Conservation (phyloP, 805 yeast genomes). For the Pichia insulana region DNA sequence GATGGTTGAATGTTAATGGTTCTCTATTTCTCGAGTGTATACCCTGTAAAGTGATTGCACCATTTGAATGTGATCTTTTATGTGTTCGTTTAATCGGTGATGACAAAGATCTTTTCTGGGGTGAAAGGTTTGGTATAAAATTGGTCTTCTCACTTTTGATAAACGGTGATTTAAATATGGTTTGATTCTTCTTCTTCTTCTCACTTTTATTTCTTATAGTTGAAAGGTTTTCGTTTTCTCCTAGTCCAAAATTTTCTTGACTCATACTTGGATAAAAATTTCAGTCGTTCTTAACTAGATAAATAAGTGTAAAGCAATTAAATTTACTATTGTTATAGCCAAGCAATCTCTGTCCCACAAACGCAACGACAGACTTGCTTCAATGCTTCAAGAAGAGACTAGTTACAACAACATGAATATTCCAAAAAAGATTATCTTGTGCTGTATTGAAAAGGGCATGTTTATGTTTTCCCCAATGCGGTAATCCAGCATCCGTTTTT, state of each 20-base stretch:
- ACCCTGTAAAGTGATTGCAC: not conserved
- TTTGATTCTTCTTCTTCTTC: not conserved
- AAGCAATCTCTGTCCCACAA: not conserved
- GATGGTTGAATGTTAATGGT: not conserved
- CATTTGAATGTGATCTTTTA: not conserved
- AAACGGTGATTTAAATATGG: slow-evolving; percentile 4
- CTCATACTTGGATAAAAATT: too few relatives aligned
- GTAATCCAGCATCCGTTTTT: not conserved
- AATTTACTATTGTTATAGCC: too few relatives aligned
- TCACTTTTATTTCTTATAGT: not conserved
- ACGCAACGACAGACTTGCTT: too few relatives aligned
- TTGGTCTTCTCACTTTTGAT: not conserved
- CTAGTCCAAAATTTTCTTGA: too few relatives aligned
- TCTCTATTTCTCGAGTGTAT: slow-evolving; percentile 1
- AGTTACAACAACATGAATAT: too few relatives aligned
- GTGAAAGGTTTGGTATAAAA: slow-evolving; percentile 5
- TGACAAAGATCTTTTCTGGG: slow-evolving; percentile 1
- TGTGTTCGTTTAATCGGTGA: slow-evolving; percentile 3
- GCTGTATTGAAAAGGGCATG: too few relatives aligned
- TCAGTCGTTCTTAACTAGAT: too few relatives aligned
- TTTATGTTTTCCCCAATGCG: not conserved
- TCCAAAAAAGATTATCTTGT: too few relatives aligned
- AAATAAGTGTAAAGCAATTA: too few relatives aligned
- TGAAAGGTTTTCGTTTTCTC: too few relatives aligned
- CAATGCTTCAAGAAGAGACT: too few relatives aligned